Conservation (phyloP, 2,329 filamentous ascomycete genomes). For the Raffaelea arxii region DNA sequence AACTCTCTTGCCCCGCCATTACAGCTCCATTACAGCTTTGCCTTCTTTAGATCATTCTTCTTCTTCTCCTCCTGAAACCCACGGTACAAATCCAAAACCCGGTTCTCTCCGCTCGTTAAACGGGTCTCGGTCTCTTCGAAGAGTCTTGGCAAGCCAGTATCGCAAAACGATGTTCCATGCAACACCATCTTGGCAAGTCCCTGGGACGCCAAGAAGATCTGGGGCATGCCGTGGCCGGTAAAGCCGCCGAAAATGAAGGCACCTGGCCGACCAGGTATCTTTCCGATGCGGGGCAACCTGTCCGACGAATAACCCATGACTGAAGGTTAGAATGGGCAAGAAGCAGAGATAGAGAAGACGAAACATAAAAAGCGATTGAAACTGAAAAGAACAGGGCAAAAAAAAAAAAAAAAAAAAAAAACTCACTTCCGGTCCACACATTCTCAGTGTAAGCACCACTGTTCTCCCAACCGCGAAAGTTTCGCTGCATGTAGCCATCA, state of each 20-base stretch:
- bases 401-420: not conserved
- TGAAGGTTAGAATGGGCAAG: conserved; percentile 20
- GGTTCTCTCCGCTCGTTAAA: not conserved
- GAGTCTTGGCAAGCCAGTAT: conserved; percentile 25
- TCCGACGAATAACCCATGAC: conserved; percentile 37
- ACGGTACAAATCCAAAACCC: not conserved
- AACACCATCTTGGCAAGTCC: conserved; percentile 29
- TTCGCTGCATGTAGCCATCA: conserved; percentile 35
- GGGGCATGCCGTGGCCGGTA: conserved; percentile 41
- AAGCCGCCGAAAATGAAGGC: conserved; percentile 39
- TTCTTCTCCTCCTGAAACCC: too few species aligned
- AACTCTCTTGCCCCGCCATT: too few species aligned
- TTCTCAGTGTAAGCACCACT: conserved; percentile 23
- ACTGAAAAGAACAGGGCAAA: conserved; percentile 16
- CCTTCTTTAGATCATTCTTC: too few species aligned
- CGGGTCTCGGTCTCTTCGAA: conserved; percentile 21
- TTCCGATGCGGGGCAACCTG: conserved; percentile 32
- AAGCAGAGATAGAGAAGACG: conserved; percentile 29
- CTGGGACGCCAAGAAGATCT: conserved; percentile 30
- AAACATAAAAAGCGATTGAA: too few species aligned
- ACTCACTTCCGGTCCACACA: conserved; percentile 30
- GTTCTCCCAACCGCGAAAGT: conserved; percentile 38
- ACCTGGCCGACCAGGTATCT: conserved; percentile 26
- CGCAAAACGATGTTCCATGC: conserved; percentile 19
- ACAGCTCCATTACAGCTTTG: too few species aligned